phyloP scores from a whole-genome alignment of 805 yeast genomes.

The Barnettozyma salicaria region DNA sequence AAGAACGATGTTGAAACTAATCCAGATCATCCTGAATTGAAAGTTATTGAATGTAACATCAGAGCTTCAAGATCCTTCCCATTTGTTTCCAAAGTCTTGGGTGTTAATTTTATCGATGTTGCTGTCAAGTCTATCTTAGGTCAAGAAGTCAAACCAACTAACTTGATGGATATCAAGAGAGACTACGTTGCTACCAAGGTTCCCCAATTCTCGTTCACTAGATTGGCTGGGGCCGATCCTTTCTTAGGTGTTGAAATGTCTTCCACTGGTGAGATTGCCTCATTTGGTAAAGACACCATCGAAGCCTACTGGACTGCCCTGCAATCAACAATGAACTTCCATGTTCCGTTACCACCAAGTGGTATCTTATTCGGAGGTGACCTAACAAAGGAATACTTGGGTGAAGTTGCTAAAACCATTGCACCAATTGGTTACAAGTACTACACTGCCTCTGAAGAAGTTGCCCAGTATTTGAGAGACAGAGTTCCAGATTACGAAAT shows the following conservation, averaged over 20 bases:
- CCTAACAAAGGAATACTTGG: constrained; percentile 61
- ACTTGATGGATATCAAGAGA: constrained; percentile 72
- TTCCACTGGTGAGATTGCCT: constrained; percentile 98
- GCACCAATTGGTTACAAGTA: constrained; percentile 74
- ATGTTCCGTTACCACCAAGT: constrained; percentile 83
- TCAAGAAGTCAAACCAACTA: constrained; percentile 60
- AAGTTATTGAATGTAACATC: constrained; percentile 97
- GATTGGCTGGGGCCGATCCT: constrained; percentile 99
- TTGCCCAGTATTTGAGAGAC: constrained; percentile 59
- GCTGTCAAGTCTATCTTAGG: constrained; percentile 84
- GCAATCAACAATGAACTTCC: constrained; percentile 96
- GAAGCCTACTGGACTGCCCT: constrained; percentile 98
- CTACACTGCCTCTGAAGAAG: constrained; percentile 69
- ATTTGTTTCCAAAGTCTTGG: constrained; percentile 94
- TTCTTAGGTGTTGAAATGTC: constrained; percentile 99
- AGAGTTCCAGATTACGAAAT: constrained; percentile 34
- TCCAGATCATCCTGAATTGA: constrained; percentile 56
- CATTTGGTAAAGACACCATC: constrained; percentile 77
- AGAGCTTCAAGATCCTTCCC: constrained; percentile 99
- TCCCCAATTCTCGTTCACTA: constrained; percentile 97
- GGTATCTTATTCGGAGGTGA: constrained; percentile 96
- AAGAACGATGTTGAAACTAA: constrained; percentile 60
- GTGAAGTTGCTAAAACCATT: constrained; percentile 63
- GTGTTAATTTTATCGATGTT: constrained; percentile 88
- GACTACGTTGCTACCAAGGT: constrained; percentile 93